Percentiles rank a stretch among this genome's conserved stretches.
Evolutionary conservation across 768 basidiomycete species (phyloP).

Genomic region (Gymnopilus dilepis): DNA sequence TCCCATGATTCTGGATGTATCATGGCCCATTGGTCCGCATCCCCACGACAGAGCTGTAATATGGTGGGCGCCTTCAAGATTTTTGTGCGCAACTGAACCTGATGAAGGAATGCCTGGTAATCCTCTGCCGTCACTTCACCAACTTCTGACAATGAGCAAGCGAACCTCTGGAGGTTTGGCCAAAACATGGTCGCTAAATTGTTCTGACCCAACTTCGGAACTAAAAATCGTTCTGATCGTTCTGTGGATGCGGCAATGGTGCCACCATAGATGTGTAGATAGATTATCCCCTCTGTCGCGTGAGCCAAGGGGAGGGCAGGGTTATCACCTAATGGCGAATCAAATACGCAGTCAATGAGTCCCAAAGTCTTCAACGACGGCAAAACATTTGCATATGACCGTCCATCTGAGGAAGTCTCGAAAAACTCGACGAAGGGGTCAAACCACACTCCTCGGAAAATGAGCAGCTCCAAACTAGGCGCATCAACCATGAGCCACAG

Average conservation of each 20-base stretch:
- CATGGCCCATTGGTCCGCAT: not conserved
- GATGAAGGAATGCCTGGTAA: not conserved
- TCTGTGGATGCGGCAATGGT: not conserved
- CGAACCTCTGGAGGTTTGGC: not conserved
- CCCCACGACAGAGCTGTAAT: not conserved
- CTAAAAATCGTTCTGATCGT: not conserved
- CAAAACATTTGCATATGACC: not conserved
- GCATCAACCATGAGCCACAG: not conserved
- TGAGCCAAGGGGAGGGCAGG: not conserved
- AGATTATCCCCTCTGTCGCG: not conserved
- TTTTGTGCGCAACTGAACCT: not conserved
- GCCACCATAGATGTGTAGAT: not conserved
- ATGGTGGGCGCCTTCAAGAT: not conserved
- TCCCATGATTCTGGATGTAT: not conserved
- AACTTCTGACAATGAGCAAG: not conserved
- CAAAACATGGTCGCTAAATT: not conserved
- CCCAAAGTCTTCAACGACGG: not conserved
- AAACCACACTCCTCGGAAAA: not conserved
- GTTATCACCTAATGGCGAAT: not conserved
- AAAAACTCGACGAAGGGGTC: not conserved
- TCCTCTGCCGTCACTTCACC: not conserved
- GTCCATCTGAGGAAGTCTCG: not conserved
- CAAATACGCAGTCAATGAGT: not conserved
- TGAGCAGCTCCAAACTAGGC: not conserved
- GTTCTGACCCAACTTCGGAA: not conserved